A percentile compares a stretch with the other conserved stretches of the same genome.
Evolutionary conservation across 352 stramenopile genomes (phyloP).

Genomic region (Pythium guiyangense): DNA sequence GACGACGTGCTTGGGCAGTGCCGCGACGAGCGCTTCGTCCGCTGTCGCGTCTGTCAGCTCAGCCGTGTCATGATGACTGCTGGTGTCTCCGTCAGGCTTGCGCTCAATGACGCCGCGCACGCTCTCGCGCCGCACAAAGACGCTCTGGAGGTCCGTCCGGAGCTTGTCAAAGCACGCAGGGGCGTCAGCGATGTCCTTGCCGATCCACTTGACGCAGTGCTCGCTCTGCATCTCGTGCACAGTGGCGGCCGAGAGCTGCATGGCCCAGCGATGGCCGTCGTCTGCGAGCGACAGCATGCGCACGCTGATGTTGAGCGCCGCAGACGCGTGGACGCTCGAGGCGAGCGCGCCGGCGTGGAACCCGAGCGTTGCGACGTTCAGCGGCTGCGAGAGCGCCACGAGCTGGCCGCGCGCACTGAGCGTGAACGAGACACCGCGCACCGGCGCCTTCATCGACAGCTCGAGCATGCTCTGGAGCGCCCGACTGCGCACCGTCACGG

Average conservation of each 20-base stretch:
- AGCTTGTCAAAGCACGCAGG: constrained; percentile 37
- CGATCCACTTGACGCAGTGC: constrained; percentile 60
- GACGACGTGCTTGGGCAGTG: constrained; percentile 18
- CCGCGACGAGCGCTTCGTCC: background rate
- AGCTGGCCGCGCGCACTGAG: constrained; percentile 45
- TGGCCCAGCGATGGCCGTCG: constrained; percentile 48
- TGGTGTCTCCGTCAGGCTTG: background rate
- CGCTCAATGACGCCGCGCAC: constrained; percentile 27
- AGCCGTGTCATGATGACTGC: no score
- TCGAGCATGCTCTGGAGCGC: constrained; percentile 53
- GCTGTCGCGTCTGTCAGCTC: background rate
- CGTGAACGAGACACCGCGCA: constrained; percentile 35
- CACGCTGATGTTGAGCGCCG: constrained; percentile 28
- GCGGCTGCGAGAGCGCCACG: constrained; percentile 44
- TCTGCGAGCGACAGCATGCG: constrained; percentile 43
- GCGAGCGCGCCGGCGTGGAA: constrained; percentile 27
- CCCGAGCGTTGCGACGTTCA: constrained; percentile 38
- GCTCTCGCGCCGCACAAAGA: constrained; percentile 46
- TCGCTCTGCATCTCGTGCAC: constrained; percentile 46
- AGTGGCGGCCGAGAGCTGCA: constrained; percentile 36
- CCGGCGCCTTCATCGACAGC: constrained; percentile 23
- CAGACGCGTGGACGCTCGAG: constrained; percentile 20
- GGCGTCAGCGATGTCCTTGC: constrained; percentile 24
- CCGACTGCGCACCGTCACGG: constrained; percentile 30
- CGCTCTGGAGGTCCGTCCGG: constrained; percentile 50